phyloP scores from a whole-genome alignment of 1,139 yeast genomes.

The Protomyces lactucae-debilis region DNA sequence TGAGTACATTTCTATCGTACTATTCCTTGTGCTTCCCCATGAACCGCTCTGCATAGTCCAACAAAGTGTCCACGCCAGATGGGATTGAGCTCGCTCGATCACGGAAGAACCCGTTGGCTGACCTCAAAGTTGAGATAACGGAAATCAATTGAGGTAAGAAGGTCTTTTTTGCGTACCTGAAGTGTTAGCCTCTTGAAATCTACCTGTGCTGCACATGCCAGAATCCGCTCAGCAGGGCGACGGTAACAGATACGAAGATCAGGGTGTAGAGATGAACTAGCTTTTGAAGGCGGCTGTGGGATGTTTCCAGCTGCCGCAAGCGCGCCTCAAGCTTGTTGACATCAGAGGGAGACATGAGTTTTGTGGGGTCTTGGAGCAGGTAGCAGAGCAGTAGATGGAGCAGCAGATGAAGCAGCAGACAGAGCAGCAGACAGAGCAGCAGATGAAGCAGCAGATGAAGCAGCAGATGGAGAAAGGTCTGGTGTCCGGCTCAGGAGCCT shows the following conservation, averaged over 20 bases:
- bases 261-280: constrained; percentile 18
- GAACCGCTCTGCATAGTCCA: constrained; percentile 8
- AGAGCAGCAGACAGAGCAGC: background rate
- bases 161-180: constrained; percentile 16
- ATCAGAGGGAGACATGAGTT: constrained; percentile 7
- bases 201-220: background rate
- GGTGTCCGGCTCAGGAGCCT: too few relatives aligned
- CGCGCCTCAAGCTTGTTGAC: constrained; percentile 6
- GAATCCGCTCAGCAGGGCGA: constrained; percentile 5
- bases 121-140: constrained; percentile 4
- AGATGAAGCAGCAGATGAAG: background rate
- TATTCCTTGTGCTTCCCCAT: background rate
- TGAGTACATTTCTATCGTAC: background rate
- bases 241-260: constrained; percentile 3
- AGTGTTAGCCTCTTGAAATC: background rate
- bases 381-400: background rate
- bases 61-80: constrained; percentile 7
- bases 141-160: constrained; percentile 17
- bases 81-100: constrained; percentile 11
- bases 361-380: background rate
- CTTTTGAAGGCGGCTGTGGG: constrained; percentile 9
- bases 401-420: background rate
- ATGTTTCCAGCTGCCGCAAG: constrained; percentile 10
- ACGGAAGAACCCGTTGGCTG: constrained; percentile 14
- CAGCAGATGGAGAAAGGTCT: background rate